Evolutionary conservation across 2,329 filamentous ascomycete genomes (phyloP).

Genomic region (Talaromyces islandicus): DNA sequence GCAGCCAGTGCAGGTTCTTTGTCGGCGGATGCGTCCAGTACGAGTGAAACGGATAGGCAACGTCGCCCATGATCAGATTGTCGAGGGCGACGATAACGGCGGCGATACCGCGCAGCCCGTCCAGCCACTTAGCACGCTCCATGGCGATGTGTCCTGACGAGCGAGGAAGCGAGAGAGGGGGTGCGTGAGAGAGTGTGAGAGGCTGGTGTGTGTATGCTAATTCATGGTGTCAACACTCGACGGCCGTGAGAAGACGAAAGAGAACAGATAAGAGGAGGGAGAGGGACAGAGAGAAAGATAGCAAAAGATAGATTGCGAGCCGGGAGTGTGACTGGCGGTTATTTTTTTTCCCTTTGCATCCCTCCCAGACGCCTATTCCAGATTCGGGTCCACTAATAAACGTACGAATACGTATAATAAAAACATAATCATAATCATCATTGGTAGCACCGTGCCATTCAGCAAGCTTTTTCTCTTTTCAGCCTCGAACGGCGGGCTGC

Average conservation of each 20-base stretch:
- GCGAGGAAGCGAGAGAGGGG: neutral
- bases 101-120: constrained; percentile 25
- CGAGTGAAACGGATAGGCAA: constrained; percentile 17
- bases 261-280: neutral
- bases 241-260: neutral
- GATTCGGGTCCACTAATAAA: neutral
- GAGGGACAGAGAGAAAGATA: neutral
- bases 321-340: neutral
- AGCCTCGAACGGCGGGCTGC: neutral
- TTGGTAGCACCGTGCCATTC: neutral
- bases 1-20: constrained; percentile 17
- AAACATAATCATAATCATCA: neutral
- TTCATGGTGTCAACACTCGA: neutral
- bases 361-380: neutral
- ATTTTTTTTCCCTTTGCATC: neutral
- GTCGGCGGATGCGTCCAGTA: constrained; percentile 19
- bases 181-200: neutral
- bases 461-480: neutral
- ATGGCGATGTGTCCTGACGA: neutral
- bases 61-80: constrained; percentile 20
- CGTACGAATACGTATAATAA: too few relatives aligned
- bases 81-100: constrained; percentile 18
- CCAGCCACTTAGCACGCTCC: constrained; percentile 15
- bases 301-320: too few relatives aligned
- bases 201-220: neutral